Conservation (phyloP, 2,329 filamentous ascomycete genomes). For the Venturiaceae sp. region DNA sequence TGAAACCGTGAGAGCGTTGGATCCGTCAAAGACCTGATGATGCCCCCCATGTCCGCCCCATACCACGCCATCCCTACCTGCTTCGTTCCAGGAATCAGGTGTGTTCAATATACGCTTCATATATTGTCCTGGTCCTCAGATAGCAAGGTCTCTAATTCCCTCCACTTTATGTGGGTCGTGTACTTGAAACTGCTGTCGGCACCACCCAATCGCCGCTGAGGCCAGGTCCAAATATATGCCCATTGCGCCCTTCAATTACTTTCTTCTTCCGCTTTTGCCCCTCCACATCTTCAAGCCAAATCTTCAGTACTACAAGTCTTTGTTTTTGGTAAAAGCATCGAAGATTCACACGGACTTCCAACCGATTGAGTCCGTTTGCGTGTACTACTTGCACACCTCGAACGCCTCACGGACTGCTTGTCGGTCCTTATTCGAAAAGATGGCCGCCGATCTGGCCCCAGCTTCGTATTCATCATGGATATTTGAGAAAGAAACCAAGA, state of each 20-base stretch:
- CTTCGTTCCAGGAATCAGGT: not conserved
- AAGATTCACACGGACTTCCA: not conserved
- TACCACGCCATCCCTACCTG: not conserved
- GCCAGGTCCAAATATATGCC: not conserved
- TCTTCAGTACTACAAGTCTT: not conserved
- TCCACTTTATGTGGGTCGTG: not conserved
- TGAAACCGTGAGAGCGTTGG: not conserved
- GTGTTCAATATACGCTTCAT: conserved; percentile 5
- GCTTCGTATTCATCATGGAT: not conserved
- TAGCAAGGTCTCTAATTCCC: not conserved
- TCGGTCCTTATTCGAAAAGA: not conserved
- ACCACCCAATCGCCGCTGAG: not conserved
- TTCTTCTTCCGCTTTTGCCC: not conserved
- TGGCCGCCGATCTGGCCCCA: conserved; percentile 2
- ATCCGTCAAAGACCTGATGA: not conserved
- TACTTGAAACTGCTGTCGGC: conserved; percentile 2
- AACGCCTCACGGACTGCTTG: not conserved
- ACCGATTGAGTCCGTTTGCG: not conserved
- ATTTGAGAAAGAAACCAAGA: not conserved
- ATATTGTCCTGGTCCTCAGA: not conserved
- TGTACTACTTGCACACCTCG: not conserved
- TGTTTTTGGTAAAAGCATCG: not conserved
- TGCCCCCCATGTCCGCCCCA: not conserved
- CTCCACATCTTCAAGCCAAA: not conserved
- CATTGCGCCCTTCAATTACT: not conserved